Conservation (phyloP, 495 filamentous ascomycete species). For the Lichenothelia convexa region DNA sequence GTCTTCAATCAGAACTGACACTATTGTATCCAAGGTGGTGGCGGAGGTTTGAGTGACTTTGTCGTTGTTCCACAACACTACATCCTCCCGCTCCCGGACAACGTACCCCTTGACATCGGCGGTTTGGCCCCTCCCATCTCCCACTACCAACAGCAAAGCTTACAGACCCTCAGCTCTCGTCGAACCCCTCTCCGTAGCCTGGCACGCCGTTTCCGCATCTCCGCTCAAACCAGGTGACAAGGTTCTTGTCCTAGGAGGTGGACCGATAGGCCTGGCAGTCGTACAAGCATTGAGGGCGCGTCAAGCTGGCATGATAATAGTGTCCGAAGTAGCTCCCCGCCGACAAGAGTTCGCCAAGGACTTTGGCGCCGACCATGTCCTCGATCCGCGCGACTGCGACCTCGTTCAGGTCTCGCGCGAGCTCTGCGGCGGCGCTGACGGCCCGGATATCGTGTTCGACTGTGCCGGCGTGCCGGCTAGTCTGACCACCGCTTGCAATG, state of each 20-base stretch:
- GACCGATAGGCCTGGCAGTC: slow-evolving; percentile 16
- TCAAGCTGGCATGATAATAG: slow-evolving; percentile 12
- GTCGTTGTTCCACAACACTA: slow-evolving; percentile 10
- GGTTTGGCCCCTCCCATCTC: no score
- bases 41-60: slow-evolving; percentile 13
- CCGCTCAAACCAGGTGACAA: slow-evolving; percentile 9
- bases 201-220: slow-evolving; percentile 15
- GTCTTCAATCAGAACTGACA: no score
- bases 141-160: no score
- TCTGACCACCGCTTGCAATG: slow-evolving; percentile 11
- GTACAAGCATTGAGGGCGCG: slow-evolving; percentile 10
- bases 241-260: slow-evolving; percentile 12
- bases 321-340: slow-evolving; percentile 13
- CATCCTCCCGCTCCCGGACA: slow-evolving; percentile 9
- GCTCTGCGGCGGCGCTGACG: slow-evolving; percentile 11
- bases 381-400: slow-evolving; percentile 15
- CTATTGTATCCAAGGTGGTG: no score
- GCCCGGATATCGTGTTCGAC: slow-evolving; percentile 19
- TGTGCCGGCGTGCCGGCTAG: slow-evolving; percentile 18
- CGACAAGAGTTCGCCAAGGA: slow-evolving; percentile 16
- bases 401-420: slow-evolving; percentile 8
- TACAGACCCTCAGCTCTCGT: no score
- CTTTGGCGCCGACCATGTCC: slow-evolving; percentile 17
- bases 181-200: slow-evolving; percentile 15
- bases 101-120: slow-evolving; percentile 12